Conservation (phyloP, 1,284 basidiomycete species). For the Cryptococcus jaspeensis region DNA sequence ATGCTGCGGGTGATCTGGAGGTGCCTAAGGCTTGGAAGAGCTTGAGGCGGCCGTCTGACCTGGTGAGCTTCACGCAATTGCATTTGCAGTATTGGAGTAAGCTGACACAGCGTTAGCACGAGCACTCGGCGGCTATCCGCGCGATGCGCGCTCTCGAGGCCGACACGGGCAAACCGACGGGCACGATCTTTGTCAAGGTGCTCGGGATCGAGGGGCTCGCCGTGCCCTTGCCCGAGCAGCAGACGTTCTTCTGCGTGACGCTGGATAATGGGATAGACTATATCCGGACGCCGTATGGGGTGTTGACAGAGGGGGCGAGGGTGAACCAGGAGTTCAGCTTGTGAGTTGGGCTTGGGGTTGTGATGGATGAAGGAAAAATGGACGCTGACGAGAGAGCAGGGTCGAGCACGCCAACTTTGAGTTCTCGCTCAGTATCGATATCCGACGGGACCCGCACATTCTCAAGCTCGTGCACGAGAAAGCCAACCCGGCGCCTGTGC, state of each 20-base stretch:
- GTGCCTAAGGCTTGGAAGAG: constrained; percentile 81
- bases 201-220: constrained; percentile 68
- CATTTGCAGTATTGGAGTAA: neutral
- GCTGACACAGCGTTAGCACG: constrained; percentile 62
- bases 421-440: constrained; percentile 80
- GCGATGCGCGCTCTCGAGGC: constrained; percentile 70
- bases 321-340: constrained; percentile 94
- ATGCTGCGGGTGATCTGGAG: constrained; percentile 73
- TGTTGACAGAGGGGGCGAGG: constrained; percentile 62
- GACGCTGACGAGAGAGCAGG: constrained; percentile 13
- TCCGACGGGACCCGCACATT: constrained; percentile 79
- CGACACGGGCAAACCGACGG: constrained; percentile 72
- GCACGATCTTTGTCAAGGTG: constrained; percentile 95
- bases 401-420: constrained; percentile 70
- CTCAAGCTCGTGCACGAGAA: constrained; percentile 59
- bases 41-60: constrained; percentile 84
- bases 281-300: constrained; percentile 82
- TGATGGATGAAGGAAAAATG: no score
- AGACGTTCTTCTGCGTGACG: constrained; percentile 79
- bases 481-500: constrained; percentile 53
- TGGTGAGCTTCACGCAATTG: constrained; percentile 59
- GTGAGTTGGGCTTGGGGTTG: constrained; percentile 55
- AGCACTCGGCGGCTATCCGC: constrained; percentile 83
- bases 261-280: constrained; percentile 96
- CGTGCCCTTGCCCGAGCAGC: constrained; percentile 70